A percentile compares a stretch with the other conserved stretches of the same genome.
Evolutionary conservation across 2,329 filamentous ascomycete species (phyloP).

Genomic region (Pseudocercospora eumusae): DNA sequence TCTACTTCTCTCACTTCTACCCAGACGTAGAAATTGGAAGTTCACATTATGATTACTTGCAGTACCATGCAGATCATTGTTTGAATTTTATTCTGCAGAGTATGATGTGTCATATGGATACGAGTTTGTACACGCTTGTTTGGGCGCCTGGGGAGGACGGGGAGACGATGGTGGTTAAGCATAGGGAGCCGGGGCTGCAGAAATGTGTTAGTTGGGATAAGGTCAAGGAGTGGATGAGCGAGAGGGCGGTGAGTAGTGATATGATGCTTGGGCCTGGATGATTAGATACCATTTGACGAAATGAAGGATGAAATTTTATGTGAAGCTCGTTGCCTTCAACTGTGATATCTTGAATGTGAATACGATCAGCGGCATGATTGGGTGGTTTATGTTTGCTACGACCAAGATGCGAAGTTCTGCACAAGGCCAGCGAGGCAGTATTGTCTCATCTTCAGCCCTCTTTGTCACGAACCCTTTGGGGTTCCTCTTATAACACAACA

Average conservation of each 20-base stretch:
- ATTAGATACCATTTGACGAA: no score
- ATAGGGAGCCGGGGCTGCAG: slow-evolving; percentile 10
- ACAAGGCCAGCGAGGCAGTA: no score
- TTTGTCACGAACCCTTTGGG: no score
- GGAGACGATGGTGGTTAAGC: slow-evolving; percentile 9
- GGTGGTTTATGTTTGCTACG: no score
- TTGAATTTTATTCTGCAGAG: slow-evolving; percentile 20
- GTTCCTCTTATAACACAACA: no score
- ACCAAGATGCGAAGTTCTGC: no score
- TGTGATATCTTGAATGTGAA: no score
- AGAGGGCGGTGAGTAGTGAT: slow-evolving; percentile 10
- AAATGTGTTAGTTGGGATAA: slow-evolving; percentile 23
- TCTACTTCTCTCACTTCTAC: slow-evolving; percentile 22
- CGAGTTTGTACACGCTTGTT: slow-evolving; percentile 17
- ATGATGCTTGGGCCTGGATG: slow-evolving; percentile 9
- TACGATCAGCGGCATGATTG: no score
- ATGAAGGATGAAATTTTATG: no score
- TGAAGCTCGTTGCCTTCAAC: no score
- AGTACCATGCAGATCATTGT: slow-evolving; percentile 24
- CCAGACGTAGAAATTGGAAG: slow-evolving; percentile 13
- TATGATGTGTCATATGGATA: slow-evolving; percentile 24
- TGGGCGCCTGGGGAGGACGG: slow-evolving; percentile 18
- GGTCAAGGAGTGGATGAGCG: slow-evolving; percentile 20
- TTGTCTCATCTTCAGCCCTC: no score
- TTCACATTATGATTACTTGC: slow-evolving; percentile 14